Conservation (phyloP, 306 rosid genomes). For the Sophora flavescens region DNA sequence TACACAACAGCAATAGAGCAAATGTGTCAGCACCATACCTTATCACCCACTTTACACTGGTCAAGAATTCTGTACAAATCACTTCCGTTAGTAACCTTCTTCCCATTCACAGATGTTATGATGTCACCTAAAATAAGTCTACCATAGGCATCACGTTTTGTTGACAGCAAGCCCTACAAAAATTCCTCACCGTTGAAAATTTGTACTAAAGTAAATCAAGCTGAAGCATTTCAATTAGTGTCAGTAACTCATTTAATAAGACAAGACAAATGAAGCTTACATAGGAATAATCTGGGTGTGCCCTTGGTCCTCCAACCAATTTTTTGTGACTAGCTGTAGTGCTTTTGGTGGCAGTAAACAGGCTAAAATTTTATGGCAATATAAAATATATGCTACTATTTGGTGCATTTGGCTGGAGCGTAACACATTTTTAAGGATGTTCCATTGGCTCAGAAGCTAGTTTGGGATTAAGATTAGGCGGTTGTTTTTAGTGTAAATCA, state of each 20-base stretch:
- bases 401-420: not conserved
- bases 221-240: slow-evolving; percentile 28
- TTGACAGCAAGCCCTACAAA: slow-evolving; percentile 84
- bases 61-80: slow-evolving; percentile 98
- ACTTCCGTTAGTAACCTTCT: slow-evolving; percentile 85
- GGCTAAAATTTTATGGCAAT: not conserved
- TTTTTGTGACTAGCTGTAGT: not conserved
- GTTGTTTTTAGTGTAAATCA: not conserved
- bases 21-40: slow-evolving; percentile 58
- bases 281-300: not conserved
- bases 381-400: slow-evolving; percentile 13
- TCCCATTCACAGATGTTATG: slow-evolving; percentile 89
- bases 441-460: too few species aligned
- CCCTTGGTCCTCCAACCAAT: slow-evolving; percentile 1
- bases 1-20: not conserved
- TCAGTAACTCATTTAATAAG: slow-evolving; percentile 14
- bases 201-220: slow-evolving; percentile 9
- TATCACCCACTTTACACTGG: slow-evolving; percentile 94
- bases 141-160: slow-evolving; percentile 92
- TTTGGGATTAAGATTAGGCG: not conserved
- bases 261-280: not conserved
- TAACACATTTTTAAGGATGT: too few species aligned
- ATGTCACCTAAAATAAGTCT: slow-evolving; percentile 97
- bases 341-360: not conserved
- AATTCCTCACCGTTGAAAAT: slow-evolving; percentile 25